These are phyloP conservation scores for Colletotrichum liriopes DNA, from an alignment of 2,329 filamentous ascomycete species.

Conservation along the genomic window DNA sequence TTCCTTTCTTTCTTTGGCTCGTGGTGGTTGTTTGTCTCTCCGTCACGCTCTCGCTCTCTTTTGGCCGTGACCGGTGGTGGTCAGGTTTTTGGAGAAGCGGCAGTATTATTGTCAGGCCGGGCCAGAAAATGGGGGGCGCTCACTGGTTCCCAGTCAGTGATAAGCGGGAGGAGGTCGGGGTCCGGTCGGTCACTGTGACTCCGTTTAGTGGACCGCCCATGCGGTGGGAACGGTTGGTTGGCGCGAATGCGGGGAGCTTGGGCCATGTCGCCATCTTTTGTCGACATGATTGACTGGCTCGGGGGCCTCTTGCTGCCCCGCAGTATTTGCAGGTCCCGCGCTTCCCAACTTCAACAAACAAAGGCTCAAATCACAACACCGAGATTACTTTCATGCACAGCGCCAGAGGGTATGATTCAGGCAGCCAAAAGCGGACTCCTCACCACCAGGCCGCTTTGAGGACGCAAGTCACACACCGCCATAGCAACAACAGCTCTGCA, in stretches of 20 bases:
- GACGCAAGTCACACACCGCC: not conserved
- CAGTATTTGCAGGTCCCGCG: conserved; percentile 1
- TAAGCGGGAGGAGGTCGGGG: conserved; percentile 41
- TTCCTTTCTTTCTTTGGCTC: not conserved
- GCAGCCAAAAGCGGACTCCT: not conserved
- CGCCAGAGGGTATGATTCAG: not conserved
- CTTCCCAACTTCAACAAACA: conserved; percentile 38
- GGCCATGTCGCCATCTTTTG: conserved; percentile 43
- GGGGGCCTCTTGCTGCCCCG: conserved; percentile 10
- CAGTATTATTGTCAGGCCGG: conserved; percentile 18
- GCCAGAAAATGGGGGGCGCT: conserved; percentile 13
- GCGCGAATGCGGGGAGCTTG: conserved; percentile 47
- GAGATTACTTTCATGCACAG: conserved; percentile 17
- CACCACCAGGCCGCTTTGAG: not conserved
- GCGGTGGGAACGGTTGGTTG: conserved; percentile 27
- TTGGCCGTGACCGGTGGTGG: conserved; percentile 21
- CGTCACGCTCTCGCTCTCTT: too few relatives aligned
- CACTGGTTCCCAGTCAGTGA: conserved; percentile 28
- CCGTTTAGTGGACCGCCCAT: conserved; percentile 15
- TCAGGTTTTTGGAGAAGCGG: conserved; percentile 25
- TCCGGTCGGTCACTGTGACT: conserved; percentile 37
- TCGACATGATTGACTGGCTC: conserved; percentile 33
- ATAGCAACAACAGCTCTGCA: not conserved
- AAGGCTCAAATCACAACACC: conserved; percentile 15
- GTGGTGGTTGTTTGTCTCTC: conserved; percentile 8